phyloP scores from a whole-genome alignment of 1,139 yeast genomes.

The Geotrichum restrictum region DNA sequence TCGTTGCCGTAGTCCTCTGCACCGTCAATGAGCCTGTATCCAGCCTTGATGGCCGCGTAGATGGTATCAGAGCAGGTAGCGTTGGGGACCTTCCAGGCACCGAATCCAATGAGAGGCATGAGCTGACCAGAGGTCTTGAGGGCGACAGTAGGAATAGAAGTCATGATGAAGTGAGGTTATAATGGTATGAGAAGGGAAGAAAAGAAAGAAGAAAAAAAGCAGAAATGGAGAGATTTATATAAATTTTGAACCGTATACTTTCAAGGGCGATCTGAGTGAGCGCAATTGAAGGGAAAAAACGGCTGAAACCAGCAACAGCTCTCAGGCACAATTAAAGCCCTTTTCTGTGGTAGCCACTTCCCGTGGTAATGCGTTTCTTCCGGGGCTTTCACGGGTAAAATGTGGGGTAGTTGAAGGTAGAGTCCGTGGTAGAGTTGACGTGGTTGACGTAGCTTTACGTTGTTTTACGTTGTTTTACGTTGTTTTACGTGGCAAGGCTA shows the following conservation, averaged over 20 bases:
- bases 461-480: no score
- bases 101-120: slow-evolving; percentile 50
- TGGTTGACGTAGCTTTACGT: no score
- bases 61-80: slow-evolving; percentile 43
- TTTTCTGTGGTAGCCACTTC: no score
- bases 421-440: background rate
- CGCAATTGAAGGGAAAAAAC: background rate
- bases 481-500: no score
- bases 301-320: background rate
- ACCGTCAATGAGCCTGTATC: slow-evolving; percentile 46
- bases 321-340: no score
- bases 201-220: background rate
- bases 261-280: background rate
- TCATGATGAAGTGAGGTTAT: no score
- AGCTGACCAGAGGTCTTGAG: slow-evolving; percentile 38
- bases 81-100: slow-evolving; percentile 47
- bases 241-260: background rate
- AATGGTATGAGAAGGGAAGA: no score
- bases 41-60: slow-evolving; percentile 44
- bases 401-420: background rate
- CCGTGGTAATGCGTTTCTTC: no score
- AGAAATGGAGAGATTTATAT: background rate
- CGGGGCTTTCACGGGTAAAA: background rate
- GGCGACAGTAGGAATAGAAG: slow-evolving; percentile 28
- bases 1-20: slow-evolving; percentile 45